A percentile compares a stretch with the other conserved stretches of the same genome.
Conservation (phyloP, 371 early-diverging fungal genomes). For the Actinomucor elegans region DNA sequence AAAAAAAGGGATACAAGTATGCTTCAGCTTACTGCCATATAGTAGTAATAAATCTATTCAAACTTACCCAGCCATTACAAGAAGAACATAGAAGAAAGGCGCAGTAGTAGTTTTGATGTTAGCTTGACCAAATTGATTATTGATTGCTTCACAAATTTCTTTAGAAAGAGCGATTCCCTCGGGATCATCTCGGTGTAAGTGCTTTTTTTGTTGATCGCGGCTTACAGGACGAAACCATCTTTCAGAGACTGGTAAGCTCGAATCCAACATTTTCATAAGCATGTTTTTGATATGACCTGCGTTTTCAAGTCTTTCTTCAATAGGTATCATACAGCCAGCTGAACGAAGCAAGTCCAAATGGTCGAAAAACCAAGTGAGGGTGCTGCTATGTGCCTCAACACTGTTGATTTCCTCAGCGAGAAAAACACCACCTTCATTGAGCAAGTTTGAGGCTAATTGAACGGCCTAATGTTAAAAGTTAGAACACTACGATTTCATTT, state of each 20-base stretch:
- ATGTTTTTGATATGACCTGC: slow-evolving; percentile 6
- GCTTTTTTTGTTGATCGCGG: too few relatives aligned
- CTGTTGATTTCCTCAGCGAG: slow-evolving; percentile 31
- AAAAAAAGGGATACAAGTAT: not conserved
- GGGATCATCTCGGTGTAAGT: slow-evolving; percentile 3
- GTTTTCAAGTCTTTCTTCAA: slow-evolving; percentile 1
- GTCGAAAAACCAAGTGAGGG: slow-evolving; percentile 23
- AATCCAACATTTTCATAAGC: slow-evolving; percentile 1
- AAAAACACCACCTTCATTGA: slow-evolving; percentile 23
- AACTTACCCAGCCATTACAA: slow-evolving; percentile 22
- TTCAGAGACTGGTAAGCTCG: slow-evolving; percentile 2
- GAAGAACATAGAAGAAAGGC: slow-evolving; percentile 17
- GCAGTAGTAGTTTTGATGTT: slow-evolving; percentile 5
- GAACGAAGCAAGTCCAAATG: slow-evolving; percentile 26
- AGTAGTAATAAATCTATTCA: too few relatives aligned
- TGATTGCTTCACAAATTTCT: slow-evolving; percentile 8
- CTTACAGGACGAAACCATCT: slow-evolving; percentile 18
- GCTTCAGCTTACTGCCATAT: not conserved
- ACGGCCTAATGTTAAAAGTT: too few relatives aligned
- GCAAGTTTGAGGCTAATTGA: slow-evolving; percentile 19
- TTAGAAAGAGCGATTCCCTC: slow-evolving; percentile 5
- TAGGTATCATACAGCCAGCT: not conserved
- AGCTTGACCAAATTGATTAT: slow-evolving; percentile 14
- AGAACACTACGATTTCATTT: too few relatives aligned
- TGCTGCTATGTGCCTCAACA: slow-evolving; percentile 1